A percentile compares a stretch with the other conserved stretches of the same genome.
These are phyloP conservation scores for Xylaria sp. DNA, from an alignment of 2,329 filamentous ascomycete genomes.

Conservation along the genomic window DNA sequence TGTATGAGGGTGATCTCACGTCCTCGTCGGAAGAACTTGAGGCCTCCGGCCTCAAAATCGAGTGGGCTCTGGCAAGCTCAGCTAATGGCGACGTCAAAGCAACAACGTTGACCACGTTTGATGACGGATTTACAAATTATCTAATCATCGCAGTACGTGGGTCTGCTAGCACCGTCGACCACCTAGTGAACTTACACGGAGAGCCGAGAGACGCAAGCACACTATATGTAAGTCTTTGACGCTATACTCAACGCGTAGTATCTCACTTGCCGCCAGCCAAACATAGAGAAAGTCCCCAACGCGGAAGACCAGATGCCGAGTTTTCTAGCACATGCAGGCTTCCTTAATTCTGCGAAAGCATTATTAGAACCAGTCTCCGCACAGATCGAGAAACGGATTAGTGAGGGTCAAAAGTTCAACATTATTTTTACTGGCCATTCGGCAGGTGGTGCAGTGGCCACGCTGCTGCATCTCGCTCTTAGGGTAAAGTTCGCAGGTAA, in stretches of 20 bases:
- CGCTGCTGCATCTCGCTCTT: not conserved
- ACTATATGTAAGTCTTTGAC: not conserved
- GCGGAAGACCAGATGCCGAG: not conserved
- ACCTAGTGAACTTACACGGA: constrained; percentile 2
- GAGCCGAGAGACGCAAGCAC: not conserved
- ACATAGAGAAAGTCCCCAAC: not conserved
- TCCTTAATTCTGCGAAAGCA: constrained; percentile 2
- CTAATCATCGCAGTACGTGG: constrained; percentile 3
- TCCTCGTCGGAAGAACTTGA: not conserved
- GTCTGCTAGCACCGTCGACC: constrained; percentile 3
- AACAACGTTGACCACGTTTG: constrained; percentile 4
- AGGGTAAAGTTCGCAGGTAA: not conserved
- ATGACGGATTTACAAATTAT: not conserved
- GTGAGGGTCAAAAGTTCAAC: not conserved
- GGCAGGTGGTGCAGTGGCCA: constrained; percentile 3
- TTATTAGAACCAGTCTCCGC: not conserved
- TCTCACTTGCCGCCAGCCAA: not conserved
- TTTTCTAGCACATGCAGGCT: constrained; percentile 1
- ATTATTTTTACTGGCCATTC: constrained; percentile 2
- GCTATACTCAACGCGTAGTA: not conserved
- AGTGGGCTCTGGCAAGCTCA: not conserved
- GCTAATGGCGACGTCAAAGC: constrained; percentile 4
- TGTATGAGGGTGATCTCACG: not conserved
- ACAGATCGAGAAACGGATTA: constrained; percentile 1
- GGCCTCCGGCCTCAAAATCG: not conserved